These are phyloP conservation scores for Schrenkiella parvula DNA, from an alignment of 345 rosid species.

Conservation along the genomic window DNA sequence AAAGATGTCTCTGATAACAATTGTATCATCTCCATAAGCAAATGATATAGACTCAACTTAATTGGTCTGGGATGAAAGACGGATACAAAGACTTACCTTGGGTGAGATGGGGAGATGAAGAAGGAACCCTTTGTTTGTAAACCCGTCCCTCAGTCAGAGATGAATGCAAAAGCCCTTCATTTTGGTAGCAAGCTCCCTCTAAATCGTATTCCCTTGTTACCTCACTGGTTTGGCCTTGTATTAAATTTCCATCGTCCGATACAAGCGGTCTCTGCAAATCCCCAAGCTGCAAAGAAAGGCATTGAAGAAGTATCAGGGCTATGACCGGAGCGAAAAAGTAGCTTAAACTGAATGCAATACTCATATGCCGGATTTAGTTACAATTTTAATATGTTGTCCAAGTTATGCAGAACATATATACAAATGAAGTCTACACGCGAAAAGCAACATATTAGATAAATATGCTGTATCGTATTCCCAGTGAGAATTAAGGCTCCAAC, in stretches of 20 bases:
- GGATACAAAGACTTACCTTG: constrained; percentile 38
- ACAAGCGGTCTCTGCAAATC: constrained; percentile 79
- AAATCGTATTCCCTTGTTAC: constrained; percentile 52
- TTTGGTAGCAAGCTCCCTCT: constrained; percentile 66
- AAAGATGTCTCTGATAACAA: background rate
- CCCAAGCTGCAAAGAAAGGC: constrained; percentile 38
- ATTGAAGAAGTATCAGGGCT: constrained; percentile 4
- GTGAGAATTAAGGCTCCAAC: background rate
- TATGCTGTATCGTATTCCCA: background rate
- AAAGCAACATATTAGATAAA: constrained; percentile 3
- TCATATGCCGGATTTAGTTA: background rate
- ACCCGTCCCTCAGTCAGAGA: constrained; percentile 51
- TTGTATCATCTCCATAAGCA: background rate
- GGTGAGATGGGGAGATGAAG: constrained; percentile 43
- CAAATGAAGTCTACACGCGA: background rate
- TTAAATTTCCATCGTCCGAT: constrained; percentile 41
- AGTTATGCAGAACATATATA: background rate
- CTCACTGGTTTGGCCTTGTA: constrained; percentile 50
- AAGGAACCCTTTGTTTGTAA: constrained; percentile 63
- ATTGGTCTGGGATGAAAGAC: background rate
- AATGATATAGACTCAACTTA: background rate
- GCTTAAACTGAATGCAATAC: background rate
- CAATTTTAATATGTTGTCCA: background rate
- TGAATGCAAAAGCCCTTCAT: constrained; percentile 51
- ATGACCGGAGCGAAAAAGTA: background rate